Conservation (phyloP, 23 red algal genomes). For the Cyanidium caldarium region DNA sequence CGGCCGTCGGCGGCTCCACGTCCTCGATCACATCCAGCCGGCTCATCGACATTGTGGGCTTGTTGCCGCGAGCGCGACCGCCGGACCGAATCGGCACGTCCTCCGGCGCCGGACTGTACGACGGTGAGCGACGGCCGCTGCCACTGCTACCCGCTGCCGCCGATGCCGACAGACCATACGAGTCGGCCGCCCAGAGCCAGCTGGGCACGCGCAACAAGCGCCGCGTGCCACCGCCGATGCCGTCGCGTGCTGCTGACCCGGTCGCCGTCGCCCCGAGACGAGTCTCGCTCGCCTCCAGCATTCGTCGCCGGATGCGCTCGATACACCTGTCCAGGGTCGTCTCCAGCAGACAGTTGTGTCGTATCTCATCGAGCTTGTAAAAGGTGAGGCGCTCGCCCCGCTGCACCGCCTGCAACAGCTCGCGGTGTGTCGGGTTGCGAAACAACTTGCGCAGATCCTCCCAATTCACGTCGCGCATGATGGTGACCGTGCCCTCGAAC, state of each 20-base stretch:
- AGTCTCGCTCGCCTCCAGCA: neutral
- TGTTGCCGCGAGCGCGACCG: too few species aligned
- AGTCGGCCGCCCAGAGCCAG: constrained; percentile 11
- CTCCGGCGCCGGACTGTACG: too few species aligned
- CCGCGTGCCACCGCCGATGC: too few species aligned
- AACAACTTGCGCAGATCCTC: constrained; percentile 37
- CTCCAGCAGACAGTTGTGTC: constrained; percentile 76
- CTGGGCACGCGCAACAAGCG: neutral
- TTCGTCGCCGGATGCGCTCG: constrained; percentile 22
- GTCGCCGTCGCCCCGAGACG: neutral
- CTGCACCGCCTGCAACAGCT: constrained; percentile 16
- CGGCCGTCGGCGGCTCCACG: too few species aligned
- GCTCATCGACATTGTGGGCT: too few species aligned
- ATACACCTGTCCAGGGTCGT: constrained; percentile 61
- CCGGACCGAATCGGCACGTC: too few species aligned
- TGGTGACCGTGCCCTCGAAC: constrained; percentile 77
- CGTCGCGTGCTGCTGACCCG: neutral
- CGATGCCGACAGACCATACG: too few species aligned
- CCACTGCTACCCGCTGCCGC: too few species aligned
- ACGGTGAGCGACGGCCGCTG: too few species aligned
- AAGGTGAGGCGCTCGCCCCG: constrained; percentile 47
- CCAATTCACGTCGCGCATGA: constrained; percentile 55
- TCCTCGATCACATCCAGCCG: too few species aligned
- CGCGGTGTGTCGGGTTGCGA: constrained; percentile 40
- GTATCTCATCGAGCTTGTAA: constrained; percentile 47